Evolutionary conservation across 768 basidiomycete species (phyloP).

Genomic region (Coprinellus micaceus): DNA sequence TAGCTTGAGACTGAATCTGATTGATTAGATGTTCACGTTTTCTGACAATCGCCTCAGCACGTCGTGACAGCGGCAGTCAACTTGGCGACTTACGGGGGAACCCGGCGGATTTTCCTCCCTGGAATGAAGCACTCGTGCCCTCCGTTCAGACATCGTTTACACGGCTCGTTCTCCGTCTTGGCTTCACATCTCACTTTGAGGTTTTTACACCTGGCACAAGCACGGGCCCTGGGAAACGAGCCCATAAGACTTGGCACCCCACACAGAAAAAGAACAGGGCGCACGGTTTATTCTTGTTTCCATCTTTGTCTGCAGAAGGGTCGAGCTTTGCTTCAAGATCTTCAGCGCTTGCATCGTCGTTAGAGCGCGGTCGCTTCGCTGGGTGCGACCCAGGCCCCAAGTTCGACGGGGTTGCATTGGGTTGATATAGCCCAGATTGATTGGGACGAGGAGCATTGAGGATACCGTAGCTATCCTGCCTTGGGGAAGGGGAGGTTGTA

Average conservation of each 20-base stretch:
- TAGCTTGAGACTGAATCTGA: constrained; percentile 71
- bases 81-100: constrained; percentile 60
- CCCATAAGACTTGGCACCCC: constrained; percentile 7
- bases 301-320: constrained; percentile 31
- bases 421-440: not conserved
- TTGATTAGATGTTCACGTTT: constrained; percentile 79
- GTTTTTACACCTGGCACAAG: constrained; percentile 69
- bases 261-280: constrained; percentile 17
- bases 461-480: constrained; percentile 24
- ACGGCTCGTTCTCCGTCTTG: constrained; percentile 65
- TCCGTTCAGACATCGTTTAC: constrained; percentile 69
- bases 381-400: constrained; percentile 20
- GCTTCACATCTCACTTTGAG: constrained; percentile 75
- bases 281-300: constrained; percentile 42
- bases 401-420: constrained; percentile 8
- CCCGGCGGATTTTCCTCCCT: constrained; percentile 77
- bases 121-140: constrained; percentile 75
- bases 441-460: constrained; percentile 11
- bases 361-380: constrained; percentile 36
- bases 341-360: constrained; percentile 35
- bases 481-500: constrained; percentile 23
- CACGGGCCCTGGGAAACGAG: constrained; percentile 41
- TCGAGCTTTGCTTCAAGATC: constrained; percentile 30
- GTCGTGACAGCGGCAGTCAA: too few species aligned
- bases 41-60: constrained; percentile 30